phyloP scores from a whole-genome alignment of 1,284 basidiomycete genomes.

The Trametes sp. region DNA sequence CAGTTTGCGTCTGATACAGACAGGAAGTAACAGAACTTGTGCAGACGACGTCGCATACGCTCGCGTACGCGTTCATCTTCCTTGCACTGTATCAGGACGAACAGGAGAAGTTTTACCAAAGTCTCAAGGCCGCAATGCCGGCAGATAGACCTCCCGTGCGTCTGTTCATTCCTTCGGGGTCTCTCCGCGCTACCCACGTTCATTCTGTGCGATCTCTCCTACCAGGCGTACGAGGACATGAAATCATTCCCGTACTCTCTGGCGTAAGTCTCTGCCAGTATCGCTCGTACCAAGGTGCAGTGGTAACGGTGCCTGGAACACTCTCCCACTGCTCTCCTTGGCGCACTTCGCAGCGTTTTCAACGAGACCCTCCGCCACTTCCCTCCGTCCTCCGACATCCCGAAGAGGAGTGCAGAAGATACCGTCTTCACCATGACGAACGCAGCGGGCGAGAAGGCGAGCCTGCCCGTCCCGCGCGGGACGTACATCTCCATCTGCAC shows the following conservation, averaged over 20 bases:
- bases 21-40: slow-evolving; percentile 9
- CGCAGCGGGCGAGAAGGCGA: slow-evolving; percentile 46
- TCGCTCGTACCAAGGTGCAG: too few relatives aligned
- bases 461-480: slow-evolving; percentile 55
- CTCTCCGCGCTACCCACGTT: neutral
- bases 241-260: slow-evolving; percentile 28
- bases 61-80: slow-evolving; percentile 63
- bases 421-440: slow-evolving; percentile 50
- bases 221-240: slow-evolving; percentile 26
- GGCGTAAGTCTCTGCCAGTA: too few relatives aligned
- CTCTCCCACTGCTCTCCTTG: too few relatives aligned
- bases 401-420: slow-evolving; percentile 57
- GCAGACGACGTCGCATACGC: slow-evolving; percentile 61
- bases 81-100: slow-evolving; percentile 63
- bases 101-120: slow-evolving; percentile 65
- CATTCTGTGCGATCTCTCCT: neutral
- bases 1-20: neutral
- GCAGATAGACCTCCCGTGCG: slow-evolving; percentile 16
- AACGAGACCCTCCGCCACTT: slow-evolving; percentile 69
- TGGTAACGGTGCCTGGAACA: too few relatives aligned
- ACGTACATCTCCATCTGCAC: slow-evolving; percentile 50
- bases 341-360: slow-evolving; percentile 58
- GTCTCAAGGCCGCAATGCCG: slow-evolving; percentile 36
- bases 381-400: slow-evolving; percentile 54
- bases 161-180: too few relatives aligned